Percentiles rank a stretch among this genome's conserved stretches.
These are phyloP conservation scores for Hawksworthiomyces lignivorus DNA, from an alignment of 2,329 filamentous ascomycete genomes.

Conservation along the genomic window DNA sequence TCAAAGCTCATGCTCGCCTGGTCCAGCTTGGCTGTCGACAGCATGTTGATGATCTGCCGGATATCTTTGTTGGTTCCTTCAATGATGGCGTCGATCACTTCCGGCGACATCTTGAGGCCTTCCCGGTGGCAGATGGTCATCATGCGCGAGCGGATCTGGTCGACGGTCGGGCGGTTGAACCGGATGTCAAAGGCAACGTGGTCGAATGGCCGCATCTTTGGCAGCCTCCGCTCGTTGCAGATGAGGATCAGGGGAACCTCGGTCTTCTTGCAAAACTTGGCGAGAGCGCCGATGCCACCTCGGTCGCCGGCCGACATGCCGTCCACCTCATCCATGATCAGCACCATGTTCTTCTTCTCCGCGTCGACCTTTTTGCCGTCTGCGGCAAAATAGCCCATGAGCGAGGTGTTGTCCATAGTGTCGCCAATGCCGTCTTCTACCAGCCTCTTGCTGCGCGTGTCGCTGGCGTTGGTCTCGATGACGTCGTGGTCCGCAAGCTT, in stretches of 20 bases:
- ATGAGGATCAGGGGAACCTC: constrained; percentile 93
- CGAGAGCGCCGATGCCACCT: constrained; percentile 88
- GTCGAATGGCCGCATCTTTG: constrained; percentile 99
- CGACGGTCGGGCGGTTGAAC: constrained; percentile 82
- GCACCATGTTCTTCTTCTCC: constrained; percentile 83
- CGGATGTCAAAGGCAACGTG: constrained; percentile 73
- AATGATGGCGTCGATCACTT: constrained; percentile 86
- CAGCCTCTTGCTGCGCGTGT: constrained; percentile 90
- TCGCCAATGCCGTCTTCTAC: constrained; percentile 84
- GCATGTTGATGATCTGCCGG: constrained; percentile 97
- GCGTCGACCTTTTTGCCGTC: constrained; percentile 73
- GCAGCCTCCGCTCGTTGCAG: constrained; percentile 86
- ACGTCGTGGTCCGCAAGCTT: constrained; percentile 91
- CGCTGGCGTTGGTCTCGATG: constrained; percentile 91
- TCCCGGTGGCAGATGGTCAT: constrained; percentile 94
- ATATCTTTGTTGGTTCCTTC: constrained; percentile 96
- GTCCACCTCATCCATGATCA: constrained; percentile 99
- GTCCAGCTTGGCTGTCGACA: constrained; percentile 87
- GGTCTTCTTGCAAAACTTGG: constrained; percentile 91
- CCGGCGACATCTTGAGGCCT: constrained; percentile 72
- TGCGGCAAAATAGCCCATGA: constrained; percentile 82
- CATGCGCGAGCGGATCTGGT: constrained; percentile 84
- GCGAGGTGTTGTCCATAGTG: constrained; percentile 85
- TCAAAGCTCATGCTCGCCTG: constrained; percentile 73
- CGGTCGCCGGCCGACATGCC: constrained; percentile 97